phyloP scores from a whole-genome alignment of 1,284 basidiomycete species.

The Xerocomus amazonicus region DNA sequence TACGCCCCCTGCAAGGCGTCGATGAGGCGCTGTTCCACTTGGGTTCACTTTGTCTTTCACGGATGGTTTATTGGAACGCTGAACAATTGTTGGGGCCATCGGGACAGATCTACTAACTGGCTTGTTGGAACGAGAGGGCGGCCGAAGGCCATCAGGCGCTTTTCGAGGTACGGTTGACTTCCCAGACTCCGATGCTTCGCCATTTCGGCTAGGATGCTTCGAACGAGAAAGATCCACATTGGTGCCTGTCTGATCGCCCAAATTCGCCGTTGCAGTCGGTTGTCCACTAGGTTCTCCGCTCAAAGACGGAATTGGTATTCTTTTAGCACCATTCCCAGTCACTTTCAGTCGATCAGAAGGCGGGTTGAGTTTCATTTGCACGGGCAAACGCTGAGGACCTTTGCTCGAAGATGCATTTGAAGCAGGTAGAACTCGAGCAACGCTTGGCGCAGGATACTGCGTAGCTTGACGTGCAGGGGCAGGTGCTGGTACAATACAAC shows the following conservation, averaged over 20 bases:
- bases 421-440: constrained; percentile 7
- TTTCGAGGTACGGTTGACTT: constrained; percentile 10
- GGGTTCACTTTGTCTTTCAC: constrained; percentile 12
- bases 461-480: constrained; percentile 10
- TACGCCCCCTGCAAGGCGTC: constrained; percentile 6
- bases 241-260: neutral
- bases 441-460: constrained; percentile 9
- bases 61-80: constrained; percentile 14
- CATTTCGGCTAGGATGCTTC: constrained; percentile 13
- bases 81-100: neutral
- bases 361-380: constrained; percentile 26
- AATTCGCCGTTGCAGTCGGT: neutral
- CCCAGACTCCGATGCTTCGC: neutral
- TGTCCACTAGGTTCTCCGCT: constrained; percentile 5
- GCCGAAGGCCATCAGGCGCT: constrained; percentile 6
- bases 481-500: constrained; percentile 17
- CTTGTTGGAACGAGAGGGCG: constrained; percentile 11
- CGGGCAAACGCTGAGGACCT: constrained; percentile 30
- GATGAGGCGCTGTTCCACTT: constrained; percentile 1
- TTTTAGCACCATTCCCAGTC: constrained; percentile 33
- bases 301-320: constrained; percentile 32
- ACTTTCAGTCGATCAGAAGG: constrained; percentile 21
- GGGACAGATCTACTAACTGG: neutral
- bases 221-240: constrained; percentile 5
- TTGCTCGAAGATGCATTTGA: constrained; percentile 9